Evolutionary conservation across 768 basidiomycete genomes (phyloP).

Genomic region (Rhodotorula taiwanensis): DNA sequence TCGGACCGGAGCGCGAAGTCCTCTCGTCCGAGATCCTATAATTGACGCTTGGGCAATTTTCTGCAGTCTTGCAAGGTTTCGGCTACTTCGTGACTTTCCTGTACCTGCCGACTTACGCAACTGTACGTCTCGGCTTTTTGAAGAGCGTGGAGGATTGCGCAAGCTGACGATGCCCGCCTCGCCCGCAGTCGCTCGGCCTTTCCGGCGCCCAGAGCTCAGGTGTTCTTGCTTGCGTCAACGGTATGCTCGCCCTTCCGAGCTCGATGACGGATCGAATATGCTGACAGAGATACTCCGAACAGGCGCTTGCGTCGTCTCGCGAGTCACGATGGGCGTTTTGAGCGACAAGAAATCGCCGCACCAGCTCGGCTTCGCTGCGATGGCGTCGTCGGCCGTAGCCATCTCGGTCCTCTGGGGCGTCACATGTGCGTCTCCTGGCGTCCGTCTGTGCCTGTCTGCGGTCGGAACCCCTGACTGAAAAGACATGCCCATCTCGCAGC

Average conservation of each 20-base stretch:
- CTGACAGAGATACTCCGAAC: not conserved
- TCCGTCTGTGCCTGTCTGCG: not conserved
- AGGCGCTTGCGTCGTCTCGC: slow-evolving; percentile 11
- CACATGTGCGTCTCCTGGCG: not conserved
- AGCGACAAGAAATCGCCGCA: slow-evolving; percentile 15
- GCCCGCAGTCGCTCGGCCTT: slow-evolving; percentile 6
- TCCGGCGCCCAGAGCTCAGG: not conserved
- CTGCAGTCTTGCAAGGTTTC: slow-evolving; percentile 8
- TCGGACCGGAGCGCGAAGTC: too few relatives aligned
- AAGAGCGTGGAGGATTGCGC: too few relatives aligned
- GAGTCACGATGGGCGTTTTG: slow-evolving; percentile 13
- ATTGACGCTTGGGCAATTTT: not conserved
- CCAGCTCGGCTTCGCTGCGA: slow-evolving; percentile 5
- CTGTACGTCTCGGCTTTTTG: not conserved
- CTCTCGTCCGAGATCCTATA: too few relatives aligned
- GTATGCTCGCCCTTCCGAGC: not conserved
- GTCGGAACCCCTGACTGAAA: too few relatives aligned
- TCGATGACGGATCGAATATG: too few relatives aligned
- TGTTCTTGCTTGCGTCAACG: slow-evolving; percentile 17
- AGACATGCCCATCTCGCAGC: not conserved
- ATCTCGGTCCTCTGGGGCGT: slow-evolving; percentile 14
- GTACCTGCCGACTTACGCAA: slow-evolving; percentile 10
- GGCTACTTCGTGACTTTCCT: slow-evolving; percentile 13
- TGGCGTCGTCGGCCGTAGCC: not conserved
- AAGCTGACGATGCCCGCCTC: too few relatives aligned